Evolutionary conservation across 192 early-diverging fungal genomes (phyloP).

Genomic region (Podila epigama): DNA sequence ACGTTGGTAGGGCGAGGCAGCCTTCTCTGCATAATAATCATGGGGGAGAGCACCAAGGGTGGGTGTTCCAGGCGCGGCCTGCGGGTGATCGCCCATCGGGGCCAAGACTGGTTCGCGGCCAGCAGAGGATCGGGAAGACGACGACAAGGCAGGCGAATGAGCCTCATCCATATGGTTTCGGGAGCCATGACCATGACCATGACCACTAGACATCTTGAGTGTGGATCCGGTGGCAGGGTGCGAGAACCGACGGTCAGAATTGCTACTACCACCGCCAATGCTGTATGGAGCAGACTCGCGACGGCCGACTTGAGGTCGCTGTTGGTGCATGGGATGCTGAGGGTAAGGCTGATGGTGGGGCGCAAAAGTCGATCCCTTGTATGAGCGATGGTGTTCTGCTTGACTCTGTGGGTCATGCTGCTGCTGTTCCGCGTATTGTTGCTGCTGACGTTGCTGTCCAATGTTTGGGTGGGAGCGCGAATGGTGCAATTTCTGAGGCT

Average conservation of each 20-base stretch:
- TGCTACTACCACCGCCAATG: not conserved
- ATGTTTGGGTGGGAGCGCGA: constrained; percentile 48
- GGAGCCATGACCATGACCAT: too few relatives aligned
- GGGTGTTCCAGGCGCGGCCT: constrained; percentile 2
- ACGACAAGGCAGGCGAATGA: constrained; percentile 23
- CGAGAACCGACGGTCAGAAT: constrained; percentile 25
- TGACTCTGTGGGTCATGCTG: constrained; percentile 10
- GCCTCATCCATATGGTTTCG: constrained; percentile 4
- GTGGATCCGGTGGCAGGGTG: constrained; percentile 25
- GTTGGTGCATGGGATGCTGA: not conserved
- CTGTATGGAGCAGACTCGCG: constrained; percentile 28
- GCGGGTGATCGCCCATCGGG: not conserved
- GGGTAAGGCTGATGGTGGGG: not conserved
- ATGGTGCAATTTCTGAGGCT: constrained; percentile 35
- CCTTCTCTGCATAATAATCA: constrained; percentile 8
- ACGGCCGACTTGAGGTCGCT: constrained; percentile 8
- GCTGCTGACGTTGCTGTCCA: constrained; percentile 30
- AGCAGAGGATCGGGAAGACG: constrained; percentile 35
- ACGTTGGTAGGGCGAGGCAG: constrained; percentile 10
- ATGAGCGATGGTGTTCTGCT: constrained; percentile 23
- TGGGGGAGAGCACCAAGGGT: not conserved
- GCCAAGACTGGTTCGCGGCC: constrained; percentile 22
- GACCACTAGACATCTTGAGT: constrained; percentile 3
- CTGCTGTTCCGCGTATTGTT: constrained; percentile 42
- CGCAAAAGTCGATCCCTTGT: constrained; percentile 4